Percentiles rank a stretch among this genome's conserved stretches.
Evolutionary conservation across 257 asterid genomes (phyloP).

Genomic region (Solanum pennellii): DNA sequence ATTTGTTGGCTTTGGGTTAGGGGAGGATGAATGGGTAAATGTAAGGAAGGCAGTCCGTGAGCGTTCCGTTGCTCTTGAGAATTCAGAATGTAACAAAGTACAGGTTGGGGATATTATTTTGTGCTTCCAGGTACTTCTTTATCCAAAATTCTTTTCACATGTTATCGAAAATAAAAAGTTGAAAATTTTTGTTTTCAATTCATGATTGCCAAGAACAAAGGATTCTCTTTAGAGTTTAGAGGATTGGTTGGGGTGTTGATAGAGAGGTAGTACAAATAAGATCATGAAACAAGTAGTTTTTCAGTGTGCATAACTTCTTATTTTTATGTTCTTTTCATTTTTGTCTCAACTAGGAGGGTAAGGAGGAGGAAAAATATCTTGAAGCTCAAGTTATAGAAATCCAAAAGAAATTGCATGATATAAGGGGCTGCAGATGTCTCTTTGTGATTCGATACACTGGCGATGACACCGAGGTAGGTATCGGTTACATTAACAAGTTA

Average conservation of each 20-base stretch:
- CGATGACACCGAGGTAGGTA: slow-evolving; percentile 52
- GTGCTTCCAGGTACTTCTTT: slow-evolving; percentile 68
- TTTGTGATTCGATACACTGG: slow-evolving; percentile 58
- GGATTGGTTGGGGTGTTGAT: not conserved
- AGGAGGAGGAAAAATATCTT: slow-evolving; percentile 59
- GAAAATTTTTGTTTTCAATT: not conserved
- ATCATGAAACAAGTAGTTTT: not conserved
- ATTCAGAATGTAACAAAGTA: slow-evolving; percentile 61
- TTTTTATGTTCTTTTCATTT: not conserved
- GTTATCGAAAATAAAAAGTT: not conserved
- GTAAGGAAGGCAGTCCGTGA: slow-evolving; percentile 43
- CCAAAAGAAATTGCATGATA: slow-evolving; percentile 69
- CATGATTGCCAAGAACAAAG: not conserved
- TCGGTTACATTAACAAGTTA: not conserved
- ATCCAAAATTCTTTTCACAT: not conserved
- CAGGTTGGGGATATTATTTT: slow-evolving; percentile 64
- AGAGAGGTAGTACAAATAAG: not conserved
- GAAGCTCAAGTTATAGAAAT: slow-evolving; percentile 69
- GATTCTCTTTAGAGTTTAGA: not conserved
- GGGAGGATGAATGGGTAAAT: slow-evolving; percentile 85
- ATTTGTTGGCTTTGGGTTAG: slow-evolving; percentile 63
- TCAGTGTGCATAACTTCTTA: not conserved
- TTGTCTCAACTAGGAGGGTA: slow-evolving; percentile 36
- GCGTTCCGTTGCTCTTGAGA: slow-evolving; percentile 69
- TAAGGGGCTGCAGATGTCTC: slow-evolving; percentile 90